Conservation (phyloP, 192 early-diverging fungal species). For the Coemansia sp. region DNA sequence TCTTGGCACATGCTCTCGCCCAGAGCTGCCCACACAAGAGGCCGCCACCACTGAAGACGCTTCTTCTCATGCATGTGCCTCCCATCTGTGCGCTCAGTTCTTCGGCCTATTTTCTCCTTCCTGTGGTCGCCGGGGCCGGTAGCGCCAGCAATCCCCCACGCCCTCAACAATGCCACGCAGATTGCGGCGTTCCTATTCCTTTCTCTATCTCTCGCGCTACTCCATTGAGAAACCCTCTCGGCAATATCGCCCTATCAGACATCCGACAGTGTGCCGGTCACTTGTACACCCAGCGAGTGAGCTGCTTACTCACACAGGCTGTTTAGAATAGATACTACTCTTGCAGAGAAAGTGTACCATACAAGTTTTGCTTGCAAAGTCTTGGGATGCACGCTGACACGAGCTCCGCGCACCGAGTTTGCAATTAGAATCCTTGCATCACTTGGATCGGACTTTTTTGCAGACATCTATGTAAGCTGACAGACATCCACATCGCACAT, state of each 20-base stretch:
- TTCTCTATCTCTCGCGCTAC: not conserved
- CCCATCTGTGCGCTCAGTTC: not conserved
- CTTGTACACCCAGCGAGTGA: not conserved
- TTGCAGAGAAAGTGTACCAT: not conserved
- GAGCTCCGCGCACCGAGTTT: not conserved
- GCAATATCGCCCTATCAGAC: constrained; percentile 5
- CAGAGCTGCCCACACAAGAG: not conserved
- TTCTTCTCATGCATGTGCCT: not conserved
- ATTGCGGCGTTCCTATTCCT: not conserved
- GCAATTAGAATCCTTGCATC: not conserved
- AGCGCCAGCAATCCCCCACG: constrained; percentile 1
- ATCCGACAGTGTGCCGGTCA: not conserved
- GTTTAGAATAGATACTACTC: not conserved
- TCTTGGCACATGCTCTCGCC: not conserved
- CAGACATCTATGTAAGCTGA: not conserved
- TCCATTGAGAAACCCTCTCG: not conserved
- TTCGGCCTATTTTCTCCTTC: not conserved
- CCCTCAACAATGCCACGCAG: constrained; percentile 4
- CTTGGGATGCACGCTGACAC: not conserved
- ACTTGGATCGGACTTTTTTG: not conserved
- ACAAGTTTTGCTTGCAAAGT: too few relatives aligned
- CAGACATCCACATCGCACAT: not conserved
- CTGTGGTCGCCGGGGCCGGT: not conserved
- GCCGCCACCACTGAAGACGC: not conserved
- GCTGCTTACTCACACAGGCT: not conserved